Evolutionary conservation across 2,329 filamentous ascomycete genomes (phyloP).

Genomic region (Hymenoscyphus linearis): DNA sequence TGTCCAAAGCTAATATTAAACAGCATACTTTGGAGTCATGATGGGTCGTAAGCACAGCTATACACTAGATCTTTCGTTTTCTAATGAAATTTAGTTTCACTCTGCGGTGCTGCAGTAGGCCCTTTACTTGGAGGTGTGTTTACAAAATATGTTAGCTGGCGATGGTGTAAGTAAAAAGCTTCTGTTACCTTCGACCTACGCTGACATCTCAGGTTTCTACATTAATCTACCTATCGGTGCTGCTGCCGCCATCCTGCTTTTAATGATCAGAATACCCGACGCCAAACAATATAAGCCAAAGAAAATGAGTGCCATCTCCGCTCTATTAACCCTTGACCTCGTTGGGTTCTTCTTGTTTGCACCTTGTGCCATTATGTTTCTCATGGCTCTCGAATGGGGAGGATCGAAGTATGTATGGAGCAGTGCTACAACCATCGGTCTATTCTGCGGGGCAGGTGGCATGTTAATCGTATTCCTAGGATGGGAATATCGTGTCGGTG

Average conservation of each 20-base stretch:
- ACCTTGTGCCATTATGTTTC: slow-evolving; percentile 29
- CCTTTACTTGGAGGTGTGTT: slow-evolving; percentile 14
- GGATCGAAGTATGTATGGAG: slow-evolving; percentile 31
- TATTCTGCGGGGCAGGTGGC: slow-evolving; percentile 21
- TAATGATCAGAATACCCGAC: slow-evolving; percentile 34
- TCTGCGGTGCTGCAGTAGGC: slow-evolving; percentile 2
- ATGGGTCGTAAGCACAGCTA: background rate
- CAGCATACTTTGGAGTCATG: background rate
- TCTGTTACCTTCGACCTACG: background rate
- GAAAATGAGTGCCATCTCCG: background rate
- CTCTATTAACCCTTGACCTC: slow-evolving; percentile 26
- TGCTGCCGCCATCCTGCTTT: slow-evolving; percentile 27
- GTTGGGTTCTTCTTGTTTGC: slow-evolving; percentile 32
- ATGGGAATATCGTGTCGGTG: slow-evolving; percentile 23
- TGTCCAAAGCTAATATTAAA: background rate
- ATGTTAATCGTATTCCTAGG: slow-evolving; percentile 23
- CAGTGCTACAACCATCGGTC: slow-evolving; percentile 24
- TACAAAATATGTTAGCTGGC: slow-evolving; percentile 9
- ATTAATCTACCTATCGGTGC: slow-evolving; percentile 38
- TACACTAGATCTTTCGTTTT: background rate
- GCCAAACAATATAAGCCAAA: background rate
- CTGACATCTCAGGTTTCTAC: slow-evolving; percentile 28
- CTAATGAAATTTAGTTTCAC: slow-evolving; percentile 4
- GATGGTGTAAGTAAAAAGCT: slow-evolving; percentile 11
- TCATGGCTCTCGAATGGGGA: slow-evolving; percentile 34